Evolutionary conservation across 2,329 filamentous ascomycete genomes (phyloP).

Genomic region (Colletotrichum costaricense): DNA sequence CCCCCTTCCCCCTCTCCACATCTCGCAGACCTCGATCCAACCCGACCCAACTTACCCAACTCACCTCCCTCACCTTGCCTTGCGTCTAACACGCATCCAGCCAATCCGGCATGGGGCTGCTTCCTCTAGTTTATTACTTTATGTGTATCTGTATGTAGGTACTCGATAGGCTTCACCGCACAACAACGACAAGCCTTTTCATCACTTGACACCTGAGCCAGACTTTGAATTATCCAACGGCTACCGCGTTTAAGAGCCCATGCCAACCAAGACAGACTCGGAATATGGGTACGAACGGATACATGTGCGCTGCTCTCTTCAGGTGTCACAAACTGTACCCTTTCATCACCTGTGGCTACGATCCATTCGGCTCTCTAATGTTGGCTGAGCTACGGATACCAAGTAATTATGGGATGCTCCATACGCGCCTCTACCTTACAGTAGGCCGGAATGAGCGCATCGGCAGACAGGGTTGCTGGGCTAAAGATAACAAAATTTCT

Average conservation of each 20-base stretch:
- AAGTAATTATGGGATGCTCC: background rate
- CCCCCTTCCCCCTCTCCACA: background rate
- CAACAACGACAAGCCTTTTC: constrained; percentile 11
- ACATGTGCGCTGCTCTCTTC: background rate
- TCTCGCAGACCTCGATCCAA: background rate
- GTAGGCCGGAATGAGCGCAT: background rate
- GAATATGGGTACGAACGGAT: background rate
- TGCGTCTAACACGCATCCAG: background rate
- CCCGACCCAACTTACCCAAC: background rate
- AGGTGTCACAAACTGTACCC: background rate
- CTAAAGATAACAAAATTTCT: constrained; percentile 21
- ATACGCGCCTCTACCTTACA: background rate
- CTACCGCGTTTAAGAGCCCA: background rate
- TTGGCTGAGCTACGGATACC: constrained; percentile 6
- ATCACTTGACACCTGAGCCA: background rate
- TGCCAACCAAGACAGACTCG: background rate
- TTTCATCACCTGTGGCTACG: background rate
- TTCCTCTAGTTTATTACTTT: background rate
- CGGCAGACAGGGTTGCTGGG: constrained; percentile 18
- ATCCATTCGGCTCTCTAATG: constrained; percentile 4
- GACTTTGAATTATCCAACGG: background rate
- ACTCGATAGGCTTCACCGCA: background rate
- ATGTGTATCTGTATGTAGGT: background rate
- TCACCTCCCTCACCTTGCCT: background rate
- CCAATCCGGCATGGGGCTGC: background rate